phyloP scores from a whole-genome alignment of 257 asterid genomes.

The Gentiana dahurica region DNA sequence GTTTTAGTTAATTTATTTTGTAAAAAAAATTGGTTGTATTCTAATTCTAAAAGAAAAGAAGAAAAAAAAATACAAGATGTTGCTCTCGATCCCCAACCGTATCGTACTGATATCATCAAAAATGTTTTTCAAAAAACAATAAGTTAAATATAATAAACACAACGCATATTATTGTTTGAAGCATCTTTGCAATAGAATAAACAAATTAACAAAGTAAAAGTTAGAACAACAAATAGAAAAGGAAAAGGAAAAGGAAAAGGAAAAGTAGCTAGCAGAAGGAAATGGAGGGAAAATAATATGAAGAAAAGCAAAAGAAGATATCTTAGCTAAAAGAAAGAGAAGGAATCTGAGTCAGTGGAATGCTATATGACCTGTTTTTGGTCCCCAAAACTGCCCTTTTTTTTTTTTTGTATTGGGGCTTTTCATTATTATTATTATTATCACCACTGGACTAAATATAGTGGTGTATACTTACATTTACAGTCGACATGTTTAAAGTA shows the following conservation, averaged over 20 bases:
- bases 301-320: not conserved
- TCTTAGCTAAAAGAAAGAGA: slow-evolving; percentile 7
- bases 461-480: too few species aligned
- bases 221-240: not conserved
- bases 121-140: too few species aligned
- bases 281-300: not conserved
- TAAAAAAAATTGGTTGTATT: too few species aligned
- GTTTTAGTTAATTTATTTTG: too few species aligned
- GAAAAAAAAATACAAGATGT: too few species aligned
- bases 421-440: too few species aligned
- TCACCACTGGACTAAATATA: too few species aligned
- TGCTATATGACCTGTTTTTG: slow-evolving; percentile 19
- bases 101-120: too few species aligned
- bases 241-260: slow-evolving; percentile 4
- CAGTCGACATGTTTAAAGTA: too few species aligned
- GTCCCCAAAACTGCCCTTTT: slow-evolving; percentile 5
- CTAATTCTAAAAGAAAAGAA: too few species aligned
- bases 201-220: not conserved
- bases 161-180: not conserved
- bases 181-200: not conserved
- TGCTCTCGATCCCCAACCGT: too few species aligned
- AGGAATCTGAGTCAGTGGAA: slow-evolving; percentile 8
- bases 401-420: not conserved
- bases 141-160: not conserved
- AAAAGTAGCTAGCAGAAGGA: slow-evolving; percentile 7